phyloP scores from a whole-genome alignment of 768 basidiomycete species.

The Filobasidium wieringae region DNA sequence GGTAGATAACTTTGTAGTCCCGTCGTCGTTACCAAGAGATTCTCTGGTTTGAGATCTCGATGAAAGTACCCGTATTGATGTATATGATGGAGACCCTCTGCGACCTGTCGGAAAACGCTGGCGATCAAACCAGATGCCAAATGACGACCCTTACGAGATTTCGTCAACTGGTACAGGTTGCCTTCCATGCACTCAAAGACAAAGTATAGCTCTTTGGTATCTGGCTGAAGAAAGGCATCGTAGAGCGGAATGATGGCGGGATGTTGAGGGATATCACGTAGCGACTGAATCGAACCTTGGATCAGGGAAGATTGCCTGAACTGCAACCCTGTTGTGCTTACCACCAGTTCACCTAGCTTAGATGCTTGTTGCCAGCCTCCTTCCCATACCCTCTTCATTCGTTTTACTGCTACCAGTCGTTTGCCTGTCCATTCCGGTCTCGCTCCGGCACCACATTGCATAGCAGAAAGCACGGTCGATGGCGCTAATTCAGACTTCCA shows the following conservation, averaged over 20 bases:
- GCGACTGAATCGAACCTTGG: conserved; percentile 53
- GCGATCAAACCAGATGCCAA: conserved; percentile 94
- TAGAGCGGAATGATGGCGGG: conserved; percentile 97
- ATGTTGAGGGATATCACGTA: conserved; percentile 87
- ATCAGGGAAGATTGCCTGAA: not conserved
- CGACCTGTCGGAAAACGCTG: conserved; percentile 85
- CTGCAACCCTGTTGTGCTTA: conserved; percentile 20
- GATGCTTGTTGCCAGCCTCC: conserved; percentile 97
- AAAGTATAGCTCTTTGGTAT: conserved; percentile 91
- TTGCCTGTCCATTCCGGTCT: conserved; percentile 90
- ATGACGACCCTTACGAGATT: conserved; percentile 83
- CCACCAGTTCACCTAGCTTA: conserved; percentile 72
- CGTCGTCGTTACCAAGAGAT: conserved; percentile 93
- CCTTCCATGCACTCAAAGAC: conserved; percentile 99
- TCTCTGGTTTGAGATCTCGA: conserved; percentile 99
- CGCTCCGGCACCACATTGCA: conserved; percentile 88
- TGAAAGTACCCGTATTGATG: conserved; percentile 91
- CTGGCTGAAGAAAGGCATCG: conserved; percentile 96
- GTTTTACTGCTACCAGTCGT: conserved; percentile 87
- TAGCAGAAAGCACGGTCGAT: conserved; percentile 78
- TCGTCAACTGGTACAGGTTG: conserved; percentile 97
- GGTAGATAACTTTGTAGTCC: conserved; percentile 84
- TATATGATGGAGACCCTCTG: conserved; percentile 80
- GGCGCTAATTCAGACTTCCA: conserved; percentile 94
- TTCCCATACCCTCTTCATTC: conserved; percentile 97